Conservation (phyloP, 1,284 basidiomycete genomes). For the Cryptococcus floricola region DNA sequence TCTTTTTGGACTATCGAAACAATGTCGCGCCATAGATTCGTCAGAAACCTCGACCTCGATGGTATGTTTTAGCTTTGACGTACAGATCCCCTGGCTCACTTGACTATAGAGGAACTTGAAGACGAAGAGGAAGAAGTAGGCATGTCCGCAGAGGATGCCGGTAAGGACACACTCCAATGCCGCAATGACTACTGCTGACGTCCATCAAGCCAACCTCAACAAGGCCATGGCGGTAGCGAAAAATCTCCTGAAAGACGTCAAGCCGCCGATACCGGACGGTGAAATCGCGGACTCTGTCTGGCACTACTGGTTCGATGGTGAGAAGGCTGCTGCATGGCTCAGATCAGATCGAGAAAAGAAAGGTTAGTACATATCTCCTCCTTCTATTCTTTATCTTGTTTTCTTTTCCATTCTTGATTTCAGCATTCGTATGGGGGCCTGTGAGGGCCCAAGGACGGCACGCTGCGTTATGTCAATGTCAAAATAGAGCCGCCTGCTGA, state of each 20-base stretch:
- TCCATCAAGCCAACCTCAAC: slow-evolving; percentile 62
- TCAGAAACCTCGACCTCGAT: slow-evolving; percentile 82
- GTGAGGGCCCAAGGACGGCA: slow-evolving; percentile 1
- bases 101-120: slow-evolving; percentile 49
- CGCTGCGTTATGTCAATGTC: not conserved
- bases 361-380: slow-evolving; percentile 60
- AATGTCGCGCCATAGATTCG: slow-evolving; percentile 80
- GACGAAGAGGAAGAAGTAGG: slow-evolving; percentile 44
- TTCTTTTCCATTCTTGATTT: slow-evolving; percentile 2
- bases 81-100: not conserved
- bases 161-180: slow-evolving; percentile 45
- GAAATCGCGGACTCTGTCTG: slow-evolving; percentile 79
- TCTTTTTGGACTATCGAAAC: not conserved
- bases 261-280: slow-evolving; percentile 66
- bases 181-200: not conserved
- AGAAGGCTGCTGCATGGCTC: slow-evolving; percentile 70
- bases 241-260: slow-evolving; percentile 63
- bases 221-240: slow-evolving; percentile 66
- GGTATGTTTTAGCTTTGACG: slow-evolving; percentile 53
- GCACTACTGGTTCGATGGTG: slow-evolving; percentile 84
- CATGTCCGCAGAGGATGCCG: slow-evolving; percentile 36
- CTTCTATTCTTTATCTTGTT: not conserved
- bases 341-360: slow-evolving; percentile 60
- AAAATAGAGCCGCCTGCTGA: slow-evolving; percentile 24
- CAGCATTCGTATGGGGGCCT: not conserved